Evolutionary conservation across 2,329 filamentous ascomycete genomes (phyloP), one percentile per base, ranked within the genome.

Genomic region (Zymoseptoria passerinii): DNA sequence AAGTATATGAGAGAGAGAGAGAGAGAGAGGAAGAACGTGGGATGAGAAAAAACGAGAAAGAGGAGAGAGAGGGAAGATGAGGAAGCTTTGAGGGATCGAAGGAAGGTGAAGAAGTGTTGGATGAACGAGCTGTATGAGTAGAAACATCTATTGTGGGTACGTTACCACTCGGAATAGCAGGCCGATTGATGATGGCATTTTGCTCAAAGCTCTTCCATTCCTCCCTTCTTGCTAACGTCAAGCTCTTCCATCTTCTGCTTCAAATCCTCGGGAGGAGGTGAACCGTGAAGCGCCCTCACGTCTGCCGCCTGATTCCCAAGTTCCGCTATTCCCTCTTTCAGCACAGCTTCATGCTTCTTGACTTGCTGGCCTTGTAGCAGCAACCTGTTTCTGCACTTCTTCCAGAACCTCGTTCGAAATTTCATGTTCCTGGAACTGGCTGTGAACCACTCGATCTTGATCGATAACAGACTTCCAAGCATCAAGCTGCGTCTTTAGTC

Each of bases 11-110:
- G 35, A n/a, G 29, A 10, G 56, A 51, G 27, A 20, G 44, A 40
- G 10, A n/a, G 40, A 27, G 44, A 49, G 29, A 48, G 48, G 35
- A 50, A 56, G 54, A 35, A 27, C 56, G 54, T 60, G 54, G 40
- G 54, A 59, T 52, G 35, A 4, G 52, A 28, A 49, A 52, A 23
- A 18, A 18, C 27, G 20, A 8, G 49, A 23, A 35, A 18, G 29
- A 28, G 53, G n/a, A 28, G 27, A 49, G 19, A 48, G 19, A 50
- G 19, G n/a, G 19, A 35, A 48, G 40, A n/a, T n/a, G 52, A 23
- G 23, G 23, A 4, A 23, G 4, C 23, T 23, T 44, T 49, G 51
- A 54, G 28, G 44, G 29, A 19, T 52, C 35, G 35, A 49, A 54
- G 29, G 35, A 16, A 27, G 28, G 40, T 7, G 35, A 40, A 35